A percentile compares a stretch with the other conserved stretches of the same genome.
Conservation (phyloP, 192 early-diverging fungal species). For the Funneliformis mosseae region DNA sequence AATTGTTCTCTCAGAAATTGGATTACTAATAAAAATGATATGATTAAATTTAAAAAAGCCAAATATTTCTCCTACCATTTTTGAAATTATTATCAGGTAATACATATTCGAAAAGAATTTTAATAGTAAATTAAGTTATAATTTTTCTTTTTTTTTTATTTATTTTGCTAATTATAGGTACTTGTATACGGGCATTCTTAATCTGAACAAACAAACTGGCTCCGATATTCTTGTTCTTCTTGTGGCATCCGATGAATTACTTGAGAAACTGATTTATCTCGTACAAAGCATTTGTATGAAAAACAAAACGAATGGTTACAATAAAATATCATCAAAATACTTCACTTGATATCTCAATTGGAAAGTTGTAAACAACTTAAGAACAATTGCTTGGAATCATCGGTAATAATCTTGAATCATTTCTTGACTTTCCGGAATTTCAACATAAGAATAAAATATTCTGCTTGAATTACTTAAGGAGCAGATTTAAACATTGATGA, state of each 20-base stretch:
- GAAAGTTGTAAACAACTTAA: background rate
- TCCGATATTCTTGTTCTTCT: constrained; percentile 5
- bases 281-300: constrained; percentile 1
- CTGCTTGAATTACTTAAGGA: background rate
- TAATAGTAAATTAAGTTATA: too few species aligned
- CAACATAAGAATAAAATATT: too few species aligned
- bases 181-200: constrained; percentile 18
- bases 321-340: background rate
- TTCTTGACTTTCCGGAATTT: background rate
- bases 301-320: background rate
- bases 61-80: too few species aligned
- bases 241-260: constrained; percentile 16
- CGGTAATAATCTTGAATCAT: constrained; percentile 1
- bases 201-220: background rate
- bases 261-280: constrained; percentile 11
- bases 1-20: too few species aligned
- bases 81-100: too few species aligned
- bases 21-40: too few species aligned
- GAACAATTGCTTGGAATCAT: background rate
- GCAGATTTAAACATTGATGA: constrained; percentile 21
- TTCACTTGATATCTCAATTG: background rate
- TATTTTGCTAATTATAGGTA: background rate
- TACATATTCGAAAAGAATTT: too few species aligned
- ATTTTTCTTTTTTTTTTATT: too few species aligned
- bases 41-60: too few species aligned